Conservation (phyloP, 441 rosid species). For the Metrosideros polymorpha region DNA sequence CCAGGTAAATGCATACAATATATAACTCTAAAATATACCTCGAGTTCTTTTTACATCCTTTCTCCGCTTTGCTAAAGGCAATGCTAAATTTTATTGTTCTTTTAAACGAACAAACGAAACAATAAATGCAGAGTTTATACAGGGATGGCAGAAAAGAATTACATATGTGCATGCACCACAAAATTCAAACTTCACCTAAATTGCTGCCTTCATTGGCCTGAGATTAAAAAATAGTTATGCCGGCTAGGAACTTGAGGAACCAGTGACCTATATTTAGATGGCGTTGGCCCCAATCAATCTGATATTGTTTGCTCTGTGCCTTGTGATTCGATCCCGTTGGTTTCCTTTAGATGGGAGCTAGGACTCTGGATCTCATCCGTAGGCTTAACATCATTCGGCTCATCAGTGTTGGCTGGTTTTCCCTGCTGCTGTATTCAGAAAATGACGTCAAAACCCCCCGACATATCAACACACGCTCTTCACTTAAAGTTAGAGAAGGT, state of each 20-base stretch:
- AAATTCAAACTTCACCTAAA: not conserved
- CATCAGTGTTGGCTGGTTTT: constrained; percentile 26
- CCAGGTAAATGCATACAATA: not conserved
- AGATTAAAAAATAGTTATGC: constrained; percentile 9
- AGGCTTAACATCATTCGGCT: constrained; percentile 20
- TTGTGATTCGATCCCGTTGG: constrained; percentile 17
- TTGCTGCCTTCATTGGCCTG: constrained; percentile 2
- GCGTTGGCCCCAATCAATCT: not conserved
- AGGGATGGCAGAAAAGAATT: not conserved
- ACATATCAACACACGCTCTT: not conserved
- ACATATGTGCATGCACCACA: not conserved
- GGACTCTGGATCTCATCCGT: constrained; percentile 16
- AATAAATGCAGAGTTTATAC: not conserved
- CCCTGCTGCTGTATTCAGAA: constrained; percentile 18
- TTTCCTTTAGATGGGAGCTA: constrained; percentile 20
- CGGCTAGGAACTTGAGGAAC: constrained; percentile 1
- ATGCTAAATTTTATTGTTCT: not conserved
- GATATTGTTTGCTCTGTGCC: constrained; percentile 21
- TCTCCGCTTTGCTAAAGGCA: not conserved
- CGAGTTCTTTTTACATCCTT: not conserved
- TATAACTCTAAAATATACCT: not conserved
- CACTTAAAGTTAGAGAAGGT: not conserved
- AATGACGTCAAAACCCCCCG: not conserved
- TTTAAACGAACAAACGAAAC: not conserved
- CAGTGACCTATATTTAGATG: not conserved